Conservation (phyloP, 768 basidiomycete genomes). For the Suillus plorans region DNA sequence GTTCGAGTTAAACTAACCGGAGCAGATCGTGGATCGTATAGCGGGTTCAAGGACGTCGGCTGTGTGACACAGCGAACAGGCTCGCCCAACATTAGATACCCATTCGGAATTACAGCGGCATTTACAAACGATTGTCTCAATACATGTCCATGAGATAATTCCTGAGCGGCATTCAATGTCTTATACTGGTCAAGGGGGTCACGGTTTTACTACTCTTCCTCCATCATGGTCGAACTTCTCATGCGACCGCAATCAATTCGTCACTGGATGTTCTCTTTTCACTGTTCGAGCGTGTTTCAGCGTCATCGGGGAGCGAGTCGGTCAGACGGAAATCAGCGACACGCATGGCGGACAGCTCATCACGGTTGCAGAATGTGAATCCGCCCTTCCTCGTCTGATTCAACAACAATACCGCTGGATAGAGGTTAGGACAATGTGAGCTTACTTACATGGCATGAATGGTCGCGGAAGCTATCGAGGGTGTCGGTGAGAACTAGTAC, state of each 20-base stretch:
- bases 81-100: no score
- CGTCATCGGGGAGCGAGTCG: not conserved
- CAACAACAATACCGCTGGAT: constrained; percentile 50
- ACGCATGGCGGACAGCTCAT: constrained; percentile 36
- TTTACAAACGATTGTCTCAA: not conserved
- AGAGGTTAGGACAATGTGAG: constrained; percentile 2
- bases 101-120: not conserved
- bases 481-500: not conserved
- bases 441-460: constrained; percentile 57
- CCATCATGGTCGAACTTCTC: not conserved
- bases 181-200: not conserved
- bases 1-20: not conserved
- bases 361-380: constrained; percentile 50
- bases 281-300: not conserved
- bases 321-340: not conserved
- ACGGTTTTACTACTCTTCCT: not conserved
- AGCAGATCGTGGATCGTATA: constrained; percentile 74
- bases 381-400: constrained; percentile 46
- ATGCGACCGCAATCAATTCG: not conserved
- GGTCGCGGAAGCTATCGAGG: constrained; percentile 49
- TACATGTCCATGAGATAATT: not conserved
- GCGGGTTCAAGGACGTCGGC: constrained; percentile 78
- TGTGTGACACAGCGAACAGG: constrained; percentile 40
- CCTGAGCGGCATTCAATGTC: not conserved
- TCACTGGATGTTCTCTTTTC: constrained; percentile 1